Conservation (phyloP, 805 yeast genomes). For the Naumovozyma baii region DNA sequence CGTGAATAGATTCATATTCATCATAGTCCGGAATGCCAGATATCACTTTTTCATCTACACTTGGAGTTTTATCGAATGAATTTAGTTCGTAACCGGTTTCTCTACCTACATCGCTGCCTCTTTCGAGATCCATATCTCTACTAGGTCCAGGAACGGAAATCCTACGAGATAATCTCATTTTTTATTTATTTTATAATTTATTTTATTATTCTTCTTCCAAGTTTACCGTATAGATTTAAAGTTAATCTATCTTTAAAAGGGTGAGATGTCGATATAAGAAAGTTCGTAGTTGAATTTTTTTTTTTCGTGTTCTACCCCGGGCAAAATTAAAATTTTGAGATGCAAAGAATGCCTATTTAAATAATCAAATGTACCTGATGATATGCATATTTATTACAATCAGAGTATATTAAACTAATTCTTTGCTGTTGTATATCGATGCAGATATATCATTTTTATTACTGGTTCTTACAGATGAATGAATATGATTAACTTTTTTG, state of each 20-base stretch:
- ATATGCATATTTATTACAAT: too few species aligned
- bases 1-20: conserved; percentile 1
- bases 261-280: too few species aligned
- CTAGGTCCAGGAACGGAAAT: not conserved
- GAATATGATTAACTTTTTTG: not conserved
- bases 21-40: not conserved
- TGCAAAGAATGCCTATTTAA: not conserved
- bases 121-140: conserved; percentile 1
- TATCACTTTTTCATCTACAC: not conserved
- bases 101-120: not conserved
- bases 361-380: too few species aligned
- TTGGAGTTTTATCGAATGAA: not conserved
- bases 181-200: too few species aligned
- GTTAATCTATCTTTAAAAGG: too few species aligned
- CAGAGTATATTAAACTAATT: too few species aligned
- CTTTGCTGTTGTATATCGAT: not conserved
- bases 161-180: not conserved
- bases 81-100: not conserved
- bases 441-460: not conserved
- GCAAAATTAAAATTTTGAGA: too few species aligned
- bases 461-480: not conserved
- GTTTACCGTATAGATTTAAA: too few species aligned
- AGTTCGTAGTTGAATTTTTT: too few species aligned
- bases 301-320: too few species aligned
- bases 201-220: too few species aligned